phyloP scores from a whole-genome alignment of 352 stramenopile genomes.

The Albugo laibachii region DNA sequence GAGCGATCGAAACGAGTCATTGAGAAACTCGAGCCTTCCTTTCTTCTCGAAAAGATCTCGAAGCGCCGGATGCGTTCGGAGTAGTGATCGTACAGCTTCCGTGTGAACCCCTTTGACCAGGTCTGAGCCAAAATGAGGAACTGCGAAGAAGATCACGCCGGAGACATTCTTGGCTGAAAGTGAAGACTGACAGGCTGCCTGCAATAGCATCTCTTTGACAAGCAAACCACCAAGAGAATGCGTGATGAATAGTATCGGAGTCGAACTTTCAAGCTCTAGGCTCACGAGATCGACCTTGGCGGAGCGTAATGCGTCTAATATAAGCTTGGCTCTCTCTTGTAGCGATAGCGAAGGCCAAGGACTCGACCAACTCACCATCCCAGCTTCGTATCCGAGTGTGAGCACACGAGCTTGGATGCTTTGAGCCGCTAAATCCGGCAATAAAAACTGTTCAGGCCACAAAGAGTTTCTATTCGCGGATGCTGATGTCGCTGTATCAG shows the following conservation, averaged over 20 bases:
- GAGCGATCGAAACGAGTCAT: conserved; percentile 40
- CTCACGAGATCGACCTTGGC: conserved; percentile 29
- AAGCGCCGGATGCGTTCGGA: conserved; percentile 58
- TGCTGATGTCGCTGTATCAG: conserved; percentile 38
- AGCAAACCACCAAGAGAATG: conserved; percentile 78
- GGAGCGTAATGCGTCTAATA: conserved; percentile 44
- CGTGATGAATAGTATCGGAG: conserved; percentile 62
- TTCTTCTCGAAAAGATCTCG: conserved; percentile 30
- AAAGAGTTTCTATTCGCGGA: conserved; percentile 28
- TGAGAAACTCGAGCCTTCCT: conserved; percentile 37
- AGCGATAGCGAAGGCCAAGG: conserved; percentile 70
- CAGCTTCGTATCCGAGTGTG: conserved; percentile 62
- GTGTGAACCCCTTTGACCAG: conserved; percentile 37
- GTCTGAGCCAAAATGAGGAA: conserved; percentile 70
- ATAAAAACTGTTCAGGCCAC: conserved; percentile 54
- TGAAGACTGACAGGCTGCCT: conserved; percentile 6
- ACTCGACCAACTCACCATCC: conserved; percentile 70
- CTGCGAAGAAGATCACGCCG: conserved; percentile 58
- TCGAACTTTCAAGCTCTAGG: neutral
- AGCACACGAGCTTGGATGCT: conserved; percentile 31
- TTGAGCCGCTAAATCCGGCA: conserved; percentile 20
- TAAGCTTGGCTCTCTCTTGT: conserved; percentile 41
- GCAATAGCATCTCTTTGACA: conserved; percentile 66
- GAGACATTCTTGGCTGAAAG: conserved; percentile 20
- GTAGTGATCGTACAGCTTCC: conserved; percentile 37